These are phyloP conservation scores for Leptographium lundbergii DNA, from an alignment of 2,329 filamentous ascomycete species.

Conservation along the genomic window DNA sequence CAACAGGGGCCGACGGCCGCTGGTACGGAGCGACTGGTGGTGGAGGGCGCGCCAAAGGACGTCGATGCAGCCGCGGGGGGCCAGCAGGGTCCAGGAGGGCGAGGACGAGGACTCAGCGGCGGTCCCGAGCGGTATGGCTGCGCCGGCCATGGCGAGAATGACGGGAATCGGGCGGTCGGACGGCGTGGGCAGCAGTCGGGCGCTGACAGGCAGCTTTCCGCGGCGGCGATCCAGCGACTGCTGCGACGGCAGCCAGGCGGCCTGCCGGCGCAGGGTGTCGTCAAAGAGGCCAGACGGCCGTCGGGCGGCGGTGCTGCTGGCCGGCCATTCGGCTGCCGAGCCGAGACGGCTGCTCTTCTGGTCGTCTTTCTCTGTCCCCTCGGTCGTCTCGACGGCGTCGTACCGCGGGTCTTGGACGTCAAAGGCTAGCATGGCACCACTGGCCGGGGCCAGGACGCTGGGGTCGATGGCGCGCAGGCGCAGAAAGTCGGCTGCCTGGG, in stretches of 20 bases:
- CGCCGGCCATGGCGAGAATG: conserved; percentile 39
- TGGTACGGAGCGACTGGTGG: conserved; percentile 64
- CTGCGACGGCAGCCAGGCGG: conserved; percentile 58
- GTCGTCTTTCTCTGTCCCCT: too few relatives aligned
- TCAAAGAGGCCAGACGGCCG: conserved; percentile 50
- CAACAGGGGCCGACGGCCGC: conserved; percentile 62
- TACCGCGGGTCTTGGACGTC: conserved; percentile 68
- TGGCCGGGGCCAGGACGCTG: conserved; percentile 57
- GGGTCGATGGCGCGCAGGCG: conserved; percentile 42
- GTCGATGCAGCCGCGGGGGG: conserved; percentile 82
- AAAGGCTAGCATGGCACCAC: conserved; percentile 60
- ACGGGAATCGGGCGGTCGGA: conserved; percentile 68
- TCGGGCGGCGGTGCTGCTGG: conserved; percentile 59
- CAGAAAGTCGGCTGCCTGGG: conserved; percentile 36
- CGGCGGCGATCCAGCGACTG: conserved; percentile 68
- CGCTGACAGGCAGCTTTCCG: conserved; percentile 44
- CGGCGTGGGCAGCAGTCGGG: conserved; percentile 40
- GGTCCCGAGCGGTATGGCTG: neutral
- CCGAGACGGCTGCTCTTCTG: too few relatives aligned
- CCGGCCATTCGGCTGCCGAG: conserved; percentile 53
- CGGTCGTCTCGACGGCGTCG: conserved; percentile 50
- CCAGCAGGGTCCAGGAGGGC: conserved; percentile 60
- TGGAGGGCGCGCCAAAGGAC: conserved; percentile 79
- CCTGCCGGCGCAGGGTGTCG: conserved; percentile 49
- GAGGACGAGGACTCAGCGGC: neutral